Evolutionary conservation across 2,329 filamentous ascomycete species (phyloP).

Genomic region (Nemania abortiva): DNA sequence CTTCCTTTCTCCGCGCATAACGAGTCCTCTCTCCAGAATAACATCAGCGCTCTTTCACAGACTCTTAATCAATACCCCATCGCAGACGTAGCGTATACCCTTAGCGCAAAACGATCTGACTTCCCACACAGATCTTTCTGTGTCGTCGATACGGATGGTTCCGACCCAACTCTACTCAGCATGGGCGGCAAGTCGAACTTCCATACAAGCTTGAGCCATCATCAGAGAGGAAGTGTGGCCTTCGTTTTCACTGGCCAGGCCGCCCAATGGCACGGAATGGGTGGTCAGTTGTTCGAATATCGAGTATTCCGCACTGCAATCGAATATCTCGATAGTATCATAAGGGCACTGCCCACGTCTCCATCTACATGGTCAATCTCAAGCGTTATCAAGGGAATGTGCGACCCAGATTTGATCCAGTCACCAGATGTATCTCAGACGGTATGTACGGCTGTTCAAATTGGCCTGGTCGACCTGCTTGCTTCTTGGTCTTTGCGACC

Average conservation of each 20-base stretch:
- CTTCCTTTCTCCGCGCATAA: slow-evolving; percentile 27
- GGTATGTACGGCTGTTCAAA: slow-evolving; percentile 54
- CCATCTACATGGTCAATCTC: slow-evolving; percentile 27
- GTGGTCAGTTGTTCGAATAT: slow-evolving; percentile 39
- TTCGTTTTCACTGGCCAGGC: slow-evolving; percentile 50
- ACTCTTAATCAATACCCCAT: background rate
- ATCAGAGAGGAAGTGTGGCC: background rate
- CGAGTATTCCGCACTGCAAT: slow-evolving; percentile 29
- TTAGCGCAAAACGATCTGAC: slow-evolving; percentile 8
- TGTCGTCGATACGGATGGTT: no score
- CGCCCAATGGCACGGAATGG: slow-evolving; percentile 50
- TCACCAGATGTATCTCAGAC: slow-evolving; percentile 29
- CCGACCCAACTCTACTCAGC: no score
- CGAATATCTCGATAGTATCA: slow-evolving; percentile 33
- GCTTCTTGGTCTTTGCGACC: background rate
- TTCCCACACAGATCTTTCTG: no score
- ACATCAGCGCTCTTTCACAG: background rate
- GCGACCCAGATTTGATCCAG: slow-evolving; percentile 15
- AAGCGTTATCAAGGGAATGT: slow-evolving; percentile 12
- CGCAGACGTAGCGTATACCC: slow-evolving; percentile 10
- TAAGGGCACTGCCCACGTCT: slow-evolving; percentile 1
- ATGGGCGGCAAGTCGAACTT: no score
- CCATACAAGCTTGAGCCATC: no score
- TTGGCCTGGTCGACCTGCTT: slow-evolving; percentile 51
- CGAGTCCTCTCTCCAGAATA: slow-evolving; percentile 15